phyloP scores from a whole-genome alignment of 495 filamentous ascomycete species.

The Xylaria telfairii region DNA sequence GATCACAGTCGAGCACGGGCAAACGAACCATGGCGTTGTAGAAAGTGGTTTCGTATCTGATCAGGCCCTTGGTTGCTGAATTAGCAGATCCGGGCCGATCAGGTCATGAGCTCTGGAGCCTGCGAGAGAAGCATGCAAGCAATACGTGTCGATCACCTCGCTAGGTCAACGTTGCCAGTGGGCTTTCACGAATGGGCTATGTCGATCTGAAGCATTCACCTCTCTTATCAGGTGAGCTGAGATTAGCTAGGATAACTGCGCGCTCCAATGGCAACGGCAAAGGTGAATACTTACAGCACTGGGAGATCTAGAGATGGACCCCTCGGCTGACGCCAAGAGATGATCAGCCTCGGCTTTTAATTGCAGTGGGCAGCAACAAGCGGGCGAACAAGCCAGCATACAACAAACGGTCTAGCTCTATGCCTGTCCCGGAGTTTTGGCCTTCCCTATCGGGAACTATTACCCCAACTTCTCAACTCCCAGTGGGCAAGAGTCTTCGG shows the following conservation, averaged over 20 bases:
- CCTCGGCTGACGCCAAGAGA: slow-evolving; percentile 25
- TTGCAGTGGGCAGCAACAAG: slow-evolving; percentile 19
- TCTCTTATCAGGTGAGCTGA: slow-evolving; percentile 22
- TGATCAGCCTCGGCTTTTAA: slow-evolving; percentile 18
- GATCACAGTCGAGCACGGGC: not conserved
- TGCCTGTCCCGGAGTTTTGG: not conserved
- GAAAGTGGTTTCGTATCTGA: not conserved
- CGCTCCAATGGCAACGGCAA: slow-evolving; percentile 8
- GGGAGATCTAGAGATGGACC: slow-evolving; percentile 14
- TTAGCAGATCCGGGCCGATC: slow-evolving; percentile 21
- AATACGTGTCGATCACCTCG: slow-evolving; percentile 13
- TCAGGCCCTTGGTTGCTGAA: not conserved
- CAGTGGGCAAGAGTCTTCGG: slow-evolving; percentile 13
- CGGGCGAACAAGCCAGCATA: not conserved
- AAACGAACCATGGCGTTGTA: not conserved
- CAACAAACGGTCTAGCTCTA: not conserved
- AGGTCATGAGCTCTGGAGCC: slow-evolving; percentile 13
- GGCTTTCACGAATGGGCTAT: slow-evolving; percentile 3
- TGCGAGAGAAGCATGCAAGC: not conserved
- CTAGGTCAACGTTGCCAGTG: not conserved
- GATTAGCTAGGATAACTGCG: slow-evolving; percentile 7
- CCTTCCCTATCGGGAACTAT: slow-evolving; percentile 17
- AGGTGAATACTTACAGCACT: not conserved
- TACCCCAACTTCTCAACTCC: slow-evolving; percentile 1
- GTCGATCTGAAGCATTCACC: slow-evolving; percentile 12